These are phyloP conservation scores for Chrysoporthe cubensis DNA, from an alignment of 2,329 filamentous ascomycete genomes.

Conservation along the genomic window DNA sequence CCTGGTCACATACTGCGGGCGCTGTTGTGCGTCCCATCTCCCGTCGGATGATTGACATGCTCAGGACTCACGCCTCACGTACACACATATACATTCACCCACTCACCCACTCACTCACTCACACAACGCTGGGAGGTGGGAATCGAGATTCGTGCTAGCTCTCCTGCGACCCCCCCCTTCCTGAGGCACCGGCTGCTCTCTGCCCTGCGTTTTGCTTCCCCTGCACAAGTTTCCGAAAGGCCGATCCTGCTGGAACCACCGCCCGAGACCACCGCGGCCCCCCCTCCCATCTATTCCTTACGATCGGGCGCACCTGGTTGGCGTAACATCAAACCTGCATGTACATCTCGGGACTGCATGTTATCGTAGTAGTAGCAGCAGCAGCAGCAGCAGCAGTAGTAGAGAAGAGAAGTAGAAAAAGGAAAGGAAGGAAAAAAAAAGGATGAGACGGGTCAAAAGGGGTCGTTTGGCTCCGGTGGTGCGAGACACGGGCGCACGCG, in stretches of 20 bases:
- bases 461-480: neutral
- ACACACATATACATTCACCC: too few species aligned
- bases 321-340: slow-evolving; percentile 6
- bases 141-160: too few species aligned
- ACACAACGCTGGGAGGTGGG: too few species aligned
- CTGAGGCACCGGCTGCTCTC: too few species aligned
- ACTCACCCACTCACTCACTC: too few species aligned
- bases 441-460: slow-evolving; percentile 1
- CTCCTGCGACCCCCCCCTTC: too few species aligned
- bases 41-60: too few species aligned
- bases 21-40: neutral
- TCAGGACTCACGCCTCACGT: too few species aligned
- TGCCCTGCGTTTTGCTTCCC: too few species aligned
- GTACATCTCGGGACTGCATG: neutral
- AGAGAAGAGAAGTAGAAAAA: too few species aligned
- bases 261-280: neutral
- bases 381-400: neutral
- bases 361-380: neutral
- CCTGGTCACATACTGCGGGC: neutral
- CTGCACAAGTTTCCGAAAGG: too few species aligned
- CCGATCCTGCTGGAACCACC: neutral
- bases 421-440: neutral
- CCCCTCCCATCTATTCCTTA: neutral
- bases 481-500: neutral
- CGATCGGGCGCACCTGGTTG: neutral